These are phyloP conservation scores for Neobulgaria alba DNA, from an alignment of 2,329 filamentous ascomycete genomes.

Conservation along the genomic window DNA sequence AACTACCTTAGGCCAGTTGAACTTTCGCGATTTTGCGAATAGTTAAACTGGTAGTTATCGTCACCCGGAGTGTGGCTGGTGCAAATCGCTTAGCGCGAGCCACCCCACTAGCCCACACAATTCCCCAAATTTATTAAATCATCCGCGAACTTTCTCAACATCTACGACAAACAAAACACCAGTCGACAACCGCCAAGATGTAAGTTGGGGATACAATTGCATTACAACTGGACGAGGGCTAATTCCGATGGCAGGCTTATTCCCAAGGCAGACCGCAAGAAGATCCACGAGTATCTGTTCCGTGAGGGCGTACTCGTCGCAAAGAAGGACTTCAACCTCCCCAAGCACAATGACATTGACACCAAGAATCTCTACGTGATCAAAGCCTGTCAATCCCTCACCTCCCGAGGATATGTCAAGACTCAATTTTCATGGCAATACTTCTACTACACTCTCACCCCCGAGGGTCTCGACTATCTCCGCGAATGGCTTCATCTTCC, in stretches of 20 bases:
- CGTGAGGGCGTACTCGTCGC: slow-evolving; percentile 88
- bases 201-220: slow-evolving; percentile 11
- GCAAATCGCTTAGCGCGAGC: no score
- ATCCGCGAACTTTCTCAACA: slow-evolving; percentile 14
- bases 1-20: background rate
- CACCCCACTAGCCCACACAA: background rate
- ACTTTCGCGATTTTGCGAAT: no score
- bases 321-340: slow-evolving; percentile 98
- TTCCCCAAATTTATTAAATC: no score
- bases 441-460: slow-evolving; percentile 99
- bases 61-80: no score
- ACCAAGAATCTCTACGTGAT: slow-evolving; percentile 99
- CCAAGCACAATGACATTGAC: slow-evolving; percentile 97
- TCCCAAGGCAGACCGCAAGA: slow-evolving; percentile 99
- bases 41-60: no score
- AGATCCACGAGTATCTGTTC: slow-evolving; percentile 99
- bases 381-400: slow-evolving; percentile 98
- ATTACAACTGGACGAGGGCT: background rate
- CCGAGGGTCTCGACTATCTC: slow-evolving; percentile 99
- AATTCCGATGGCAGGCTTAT: slow-evolving; percentile 66
- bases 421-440: slow-evolving; percentile 99
- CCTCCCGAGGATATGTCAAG: slow-evolving; percentile 97
- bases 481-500: slow-evolving; percentile 99
- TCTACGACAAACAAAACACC: slow-evolving; percentile 9
- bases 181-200: slow-evolving; percentile 38